Evolutionary conservation across 495 filamentous ascomycete species (phyloP).

Genomic region (Sordaria brevicollis): DNA sequence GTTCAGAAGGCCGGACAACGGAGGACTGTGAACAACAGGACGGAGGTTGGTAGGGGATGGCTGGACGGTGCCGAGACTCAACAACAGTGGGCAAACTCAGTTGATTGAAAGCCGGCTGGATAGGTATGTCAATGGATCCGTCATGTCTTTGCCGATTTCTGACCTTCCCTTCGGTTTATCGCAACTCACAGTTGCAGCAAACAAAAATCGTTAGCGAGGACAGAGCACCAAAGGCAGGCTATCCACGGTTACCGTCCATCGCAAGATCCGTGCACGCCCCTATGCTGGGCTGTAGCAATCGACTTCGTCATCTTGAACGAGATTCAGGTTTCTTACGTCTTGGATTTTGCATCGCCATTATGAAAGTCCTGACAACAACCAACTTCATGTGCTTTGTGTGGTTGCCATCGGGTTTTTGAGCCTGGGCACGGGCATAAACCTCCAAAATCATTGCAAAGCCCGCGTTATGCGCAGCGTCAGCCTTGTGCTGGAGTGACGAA

Average conservation of each 20-base stretch:
- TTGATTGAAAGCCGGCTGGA: not conserved
- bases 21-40: not conserved
- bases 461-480: not conserved
- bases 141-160: not conserved
- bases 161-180: not conserved
- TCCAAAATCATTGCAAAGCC: not conserved
- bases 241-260: not conserved
- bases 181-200: not conserved
- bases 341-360: not conserved
- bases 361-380: not conserved
- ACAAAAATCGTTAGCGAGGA: not conserved
- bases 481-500: not conserved
- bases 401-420: not conserved
- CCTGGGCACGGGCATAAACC: not conserved
- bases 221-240: not conserved
- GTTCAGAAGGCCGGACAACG: not conserved
- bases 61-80: not conserved
- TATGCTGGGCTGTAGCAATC: not conserved
- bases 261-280: not conserved
- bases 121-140: not conserved
- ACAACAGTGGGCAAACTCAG: not conserved
- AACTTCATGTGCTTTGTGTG: not conserved
- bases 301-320: not conserved
- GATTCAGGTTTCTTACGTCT: not conserved
- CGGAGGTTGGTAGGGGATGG: not conserved